Evolutionary conservation across 1,139 yeast species (phyloP), one percentile per base, ranked within the genome.

Genomic region (Lodderomyces parapsilosis): DNA sequence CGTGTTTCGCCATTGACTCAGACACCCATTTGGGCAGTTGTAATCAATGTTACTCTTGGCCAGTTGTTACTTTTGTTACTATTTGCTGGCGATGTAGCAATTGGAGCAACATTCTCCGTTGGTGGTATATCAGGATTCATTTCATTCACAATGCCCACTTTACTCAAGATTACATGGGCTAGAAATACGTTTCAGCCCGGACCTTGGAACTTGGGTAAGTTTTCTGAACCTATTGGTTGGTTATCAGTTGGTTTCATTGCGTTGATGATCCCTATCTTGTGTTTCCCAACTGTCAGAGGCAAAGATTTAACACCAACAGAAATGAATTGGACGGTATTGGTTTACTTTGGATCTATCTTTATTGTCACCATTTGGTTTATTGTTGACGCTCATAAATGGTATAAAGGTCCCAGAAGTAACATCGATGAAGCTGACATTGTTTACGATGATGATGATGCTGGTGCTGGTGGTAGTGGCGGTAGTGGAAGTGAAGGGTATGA

Each of bases 301-400:
- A 47, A 43, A 40, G 32, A 76, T 49, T 60, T 74, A 50, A 66
- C 70, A 6, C 62, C 76, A 5, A 71, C 72, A 20, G 52, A 53
- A 25, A 83, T 83, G 90, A 84, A 83, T 62, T 83, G 88, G 86
- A 85, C 90, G 0, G 76, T 68, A 15, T 73, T 83, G 28, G 88
- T 83, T 14, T 83, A 76, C 59, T 82, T 80, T 55, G 89, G 86
- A 1, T 80, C 87, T 10, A 66, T 83, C 74, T 53, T 78, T 17
- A 43, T 81, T 27, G 77, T 81, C 2, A 53, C 71, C 19, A 52
- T 69, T 1, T 84, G 84, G 79, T 84, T 66, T 57, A 56, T 62
- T 41, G 60, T 74, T 9, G 80, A 79, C 52, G 90, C 89, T 23
- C 80, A 71, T 52, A 81, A 76, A 55, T 74, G 83, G 75, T 84